Evolutionary conservation across 2,329 filamentous ascomycete species (phyloP), one percentile per base, ranked within the genome.

Genomic region (Neurospora sp.): DNA sequence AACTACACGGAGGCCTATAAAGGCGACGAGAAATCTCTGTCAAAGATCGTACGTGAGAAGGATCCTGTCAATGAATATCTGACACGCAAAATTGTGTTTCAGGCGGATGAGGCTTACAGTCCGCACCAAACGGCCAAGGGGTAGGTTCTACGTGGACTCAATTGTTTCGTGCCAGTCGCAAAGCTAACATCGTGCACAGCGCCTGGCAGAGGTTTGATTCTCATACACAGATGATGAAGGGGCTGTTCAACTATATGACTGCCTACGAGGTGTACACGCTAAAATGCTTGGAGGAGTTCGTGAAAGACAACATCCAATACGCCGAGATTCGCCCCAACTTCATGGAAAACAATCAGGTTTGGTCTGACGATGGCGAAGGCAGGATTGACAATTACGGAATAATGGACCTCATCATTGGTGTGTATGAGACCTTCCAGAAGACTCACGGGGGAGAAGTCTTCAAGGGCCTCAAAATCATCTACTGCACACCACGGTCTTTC

Each of bases 261-360:
- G 88, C 89, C 3, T 91, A 89, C 75, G 81, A 82, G 66, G 81
- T 79, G 77, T 92, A 92, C 74, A 90, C 89, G 2, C 80, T 81
- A 10, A 77, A 80, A 3, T 87, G 87, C 23, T 85, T 91, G 11
- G 80, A 88, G 70, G 85, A 88, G 71, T 89, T 92, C 77, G 84
- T 88, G 28, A 75, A 81, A 6, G 89, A 92, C 75, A 87, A 87
- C 62, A 89, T 92, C 73, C 89, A 90, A 79, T 92, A 91, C 74
- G 89, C 89, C 38, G 90, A 92, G 78, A 86, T 92, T 52, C 84
- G 90, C 38, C 89, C 89, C 2, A 92, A 91, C 79, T 87, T 92
- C 62, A 86, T 91, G 83, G 83, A 82, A 67, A 81, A 80, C 68
- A 91, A 91, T 74, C 84, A 85, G 58, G 84, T 92, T 8, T 89